phyloP scores from a whole-genome alignment of 1,284 basidiomycete genomes.

The Uromyces viciae-fabae region DNA sequence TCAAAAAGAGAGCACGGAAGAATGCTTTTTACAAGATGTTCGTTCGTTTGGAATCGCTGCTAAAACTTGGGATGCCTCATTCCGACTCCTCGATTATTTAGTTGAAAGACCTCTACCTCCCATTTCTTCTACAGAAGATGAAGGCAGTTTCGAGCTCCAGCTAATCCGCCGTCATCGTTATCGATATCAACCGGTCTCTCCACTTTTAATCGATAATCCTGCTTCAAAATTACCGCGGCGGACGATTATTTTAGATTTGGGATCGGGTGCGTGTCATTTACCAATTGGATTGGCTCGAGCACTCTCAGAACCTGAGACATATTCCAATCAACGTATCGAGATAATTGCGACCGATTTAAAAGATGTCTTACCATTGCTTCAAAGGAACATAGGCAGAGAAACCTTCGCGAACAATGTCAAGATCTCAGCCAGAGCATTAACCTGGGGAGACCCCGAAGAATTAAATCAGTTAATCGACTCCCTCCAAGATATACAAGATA shows the following conservation, averaged over 20 bases:
- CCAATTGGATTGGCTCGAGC: slow-evolving; percentile 10
- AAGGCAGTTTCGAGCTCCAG: too few relatives aligned
- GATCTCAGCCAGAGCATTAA: not conserved
- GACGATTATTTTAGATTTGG: not conserved
- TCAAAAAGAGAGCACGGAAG: too few relatives aligned
- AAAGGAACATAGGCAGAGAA: not conserved
- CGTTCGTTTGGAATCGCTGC: slow-evolving; percentile 8
- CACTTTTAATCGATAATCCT: not conserved
- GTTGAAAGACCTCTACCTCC: too few relatives aligned
- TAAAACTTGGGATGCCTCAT: slow-evolving; percentile 18
- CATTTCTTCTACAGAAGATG: not conserved
- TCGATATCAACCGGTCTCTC: not conserved
- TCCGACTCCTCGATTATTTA: not conserved
- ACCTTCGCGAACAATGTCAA: not conserved
- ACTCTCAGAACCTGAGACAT: not conserved
- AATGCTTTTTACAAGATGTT: not conserved
- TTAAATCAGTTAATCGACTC: not conserved
- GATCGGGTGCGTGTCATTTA: slow-evolving; percentile 21
- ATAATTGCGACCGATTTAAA: slow-evolving; percentile 24
- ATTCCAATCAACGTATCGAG: not conserved
- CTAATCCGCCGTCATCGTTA: not conserved
- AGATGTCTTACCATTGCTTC: not conserved
- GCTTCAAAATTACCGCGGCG: not conserved
- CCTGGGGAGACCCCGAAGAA: slow-evolving; percentile 6
- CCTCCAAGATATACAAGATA: not conserved